Base-by-base conservation (phyloP, 371 early-diverging fungal genomes). In the Mucor mucedo region DNA sequence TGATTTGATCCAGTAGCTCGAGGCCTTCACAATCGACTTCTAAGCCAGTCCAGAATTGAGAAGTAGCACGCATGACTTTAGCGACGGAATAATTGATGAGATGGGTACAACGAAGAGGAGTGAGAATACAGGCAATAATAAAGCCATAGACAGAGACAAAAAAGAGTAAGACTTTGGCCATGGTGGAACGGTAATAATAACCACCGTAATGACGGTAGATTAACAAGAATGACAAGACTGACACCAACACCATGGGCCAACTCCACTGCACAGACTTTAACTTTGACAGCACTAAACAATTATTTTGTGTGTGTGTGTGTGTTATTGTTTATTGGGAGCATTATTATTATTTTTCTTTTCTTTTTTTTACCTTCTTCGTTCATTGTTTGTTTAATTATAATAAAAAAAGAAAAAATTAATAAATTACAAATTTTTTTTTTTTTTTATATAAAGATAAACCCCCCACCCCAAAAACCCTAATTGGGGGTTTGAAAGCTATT, bases 31-130 rank as follows among this genome's bases (percentile, higher is more conserved):
- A 70, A 38, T 75, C 83, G 41, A 86, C 85, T 0, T 69, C 50
- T 47, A 93, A 61, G 7, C 89, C 90, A 52, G 84, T 80, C 47
- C 88, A 67, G 48, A 71, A 69, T 5, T 80, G 69, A 27, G 80
- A 78, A 3, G 84, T 48, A 62, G 66, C 60, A 65, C 79, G 75
- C 66, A 86, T 89, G 10, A 80, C 63, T 52, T 84, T 79, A 3
- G 86, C 85, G 3, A 89, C 91, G 4, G 84, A 55, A 64, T 68
- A 89, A 74, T 91, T 89, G 75, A 84, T 84, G 32, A 77, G 66
- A 11, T 77, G 77, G 4, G 78, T 79, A 55, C 73, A 66, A 32
- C 84, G 81, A 48, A 80, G 39, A 11, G 79, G 53, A 56, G 83
- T 79, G 45, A 87, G 45, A 6, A 82, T 59, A 33, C 86, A 63